A percentile compares a stretch with the other conserved stretches of the same genome.
Conservation (phyloP, 169 alveolate genomes). For the Pseudocohnilembus persalinus region DNA sequence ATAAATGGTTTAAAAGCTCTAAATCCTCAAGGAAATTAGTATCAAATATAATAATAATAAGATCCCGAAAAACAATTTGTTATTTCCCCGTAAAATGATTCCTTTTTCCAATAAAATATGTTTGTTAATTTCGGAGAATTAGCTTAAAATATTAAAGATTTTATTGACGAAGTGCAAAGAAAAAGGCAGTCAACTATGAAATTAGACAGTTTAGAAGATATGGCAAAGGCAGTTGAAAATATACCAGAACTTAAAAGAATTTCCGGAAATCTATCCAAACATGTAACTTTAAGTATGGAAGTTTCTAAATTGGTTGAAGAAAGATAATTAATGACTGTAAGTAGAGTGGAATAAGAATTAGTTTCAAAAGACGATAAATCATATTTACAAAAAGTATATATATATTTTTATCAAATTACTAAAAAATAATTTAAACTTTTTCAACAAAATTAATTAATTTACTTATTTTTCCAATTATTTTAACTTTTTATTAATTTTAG, state of each 20-base stretch:
- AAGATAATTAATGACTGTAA: slow-evolving; percentile 83
- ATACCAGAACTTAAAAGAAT: slow-evolving; percentile 91
- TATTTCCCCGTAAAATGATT: slow-evolving; percentile 87
- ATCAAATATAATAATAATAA: slow-evolving; percentile 36
- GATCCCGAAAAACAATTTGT: slow-evolving; percentile 84
- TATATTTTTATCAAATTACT: background rate
- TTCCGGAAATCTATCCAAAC: slow-evolving; percentile 91
- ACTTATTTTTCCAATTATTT: background rate
- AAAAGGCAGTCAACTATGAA: slow-evolving; percentile 50
- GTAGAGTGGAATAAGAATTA: slow-evolving; percentile 90
- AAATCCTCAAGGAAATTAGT: background rate
- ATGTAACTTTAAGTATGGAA: slow-evolving; percentile 89
- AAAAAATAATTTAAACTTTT: no score
- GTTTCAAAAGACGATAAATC: slow-evolving; percentile 77
- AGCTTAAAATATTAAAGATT: slow-evolving; percentile 86
- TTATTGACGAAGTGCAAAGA: slow-evolving; percentile 73
- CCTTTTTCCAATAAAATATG: slow-evolving; percentile 88
- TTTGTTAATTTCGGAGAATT: slow-evolving; percentile 93
- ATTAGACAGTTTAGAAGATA: slow-evolving; percentile 91
- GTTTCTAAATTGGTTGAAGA: slow-evolving; percentile 86
- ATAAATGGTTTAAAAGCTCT: slow-evolving; percentile 53
- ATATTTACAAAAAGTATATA: slow-evolving; percentile 67
- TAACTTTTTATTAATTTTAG: background rate
- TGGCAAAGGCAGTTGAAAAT: slow-evolving; percentile 88
- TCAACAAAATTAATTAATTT: background rate